Evolutionary conservation across 768 basidiomycete genomes (phyloP), one percentile per base, ranked within the genome.

Genomic region (Boletus rufocinnamomeus): DNA sequence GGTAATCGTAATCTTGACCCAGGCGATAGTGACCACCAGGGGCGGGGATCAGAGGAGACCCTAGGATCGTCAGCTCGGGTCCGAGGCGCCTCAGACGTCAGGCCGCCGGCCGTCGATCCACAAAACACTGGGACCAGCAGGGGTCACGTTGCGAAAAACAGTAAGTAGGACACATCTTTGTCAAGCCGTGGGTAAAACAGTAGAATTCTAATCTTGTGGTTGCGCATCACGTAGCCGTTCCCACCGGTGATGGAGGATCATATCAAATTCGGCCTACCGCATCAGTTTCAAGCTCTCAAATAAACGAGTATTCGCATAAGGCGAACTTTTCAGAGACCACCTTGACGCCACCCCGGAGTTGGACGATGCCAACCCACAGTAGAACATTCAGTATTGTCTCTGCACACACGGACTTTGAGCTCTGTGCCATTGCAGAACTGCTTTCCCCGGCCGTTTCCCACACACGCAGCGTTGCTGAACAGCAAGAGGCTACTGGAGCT

Each of bases 21-120:
- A 23, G 70, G 73, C 27, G 71, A 73, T 45, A 76, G 78, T 25
- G 78, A 75, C 41, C 69, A 73, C 46, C 72, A 72, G 34, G 70
- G 70, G 25, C 72, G 60, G 50, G 69, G 63, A 28, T 71, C 73
- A 48, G 75, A 75, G n/a, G 74, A 74, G 50, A 74, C 65, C 30
- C 51, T 67, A 28, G 66, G 61, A 61, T 70, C 62, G 65, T 76
- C 58, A 59, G 64, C 69, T 72, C 80, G 59, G 71, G 62, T 86
- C 21, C 81, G 90, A 52, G 89, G 89, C n/a, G 83, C 89, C 60
- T 88, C 87, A 32, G 89, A 92, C 65, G 82, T 83, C n/a, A 81
- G 67, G 49, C 70, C 69, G 17, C 69, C 73, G 9, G 63, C 72
- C 25, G 50, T 62, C 53, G 75, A 72, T 47, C 73, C 69, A 44